phyloP scores from a whole-genome alignment of 106 monocot species.

The Triglochin maritima region DNA sequence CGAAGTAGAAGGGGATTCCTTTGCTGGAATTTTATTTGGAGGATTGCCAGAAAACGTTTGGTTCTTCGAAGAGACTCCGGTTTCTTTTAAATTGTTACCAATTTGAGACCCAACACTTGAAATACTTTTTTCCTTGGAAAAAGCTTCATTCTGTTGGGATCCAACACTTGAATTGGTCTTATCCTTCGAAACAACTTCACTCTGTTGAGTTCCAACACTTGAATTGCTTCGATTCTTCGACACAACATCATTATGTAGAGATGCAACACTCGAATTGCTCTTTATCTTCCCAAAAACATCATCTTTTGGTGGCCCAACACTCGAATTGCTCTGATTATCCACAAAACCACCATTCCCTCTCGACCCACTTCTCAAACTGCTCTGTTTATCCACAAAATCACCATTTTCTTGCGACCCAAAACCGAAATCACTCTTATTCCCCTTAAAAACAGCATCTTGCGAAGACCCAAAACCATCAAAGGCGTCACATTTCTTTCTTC shows the following conservation, averaged over 20 bases:
- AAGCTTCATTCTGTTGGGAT: slow-evolving; percentile 8
- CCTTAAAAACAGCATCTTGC: neutral
- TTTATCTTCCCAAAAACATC: slow-evolving; percentile 1
- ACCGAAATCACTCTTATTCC: neutral
- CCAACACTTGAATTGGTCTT: neutral
- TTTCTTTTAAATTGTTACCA: neutral
- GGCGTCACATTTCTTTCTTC: neutral
- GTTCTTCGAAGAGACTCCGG: slow-evolving; percentile 6
- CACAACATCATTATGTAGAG: slow-evolving; percentile 1
- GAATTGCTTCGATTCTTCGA: slow-evolving; percentile 3
- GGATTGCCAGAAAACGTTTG: neutral
- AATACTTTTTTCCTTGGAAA: slow-evolving; percentile 8
- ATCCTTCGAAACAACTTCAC: neutral
- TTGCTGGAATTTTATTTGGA: neutral
- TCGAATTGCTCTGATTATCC: neutral
- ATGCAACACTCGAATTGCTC: slow-evolving; percentile 8
- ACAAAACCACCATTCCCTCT: too few relatives aligned
- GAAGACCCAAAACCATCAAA: neutral
- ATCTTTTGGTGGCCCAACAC: neutral
- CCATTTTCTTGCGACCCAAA: neutral
- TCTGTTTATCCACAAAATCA: too few relatives aligned
- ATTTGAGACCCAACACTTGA: neutral
- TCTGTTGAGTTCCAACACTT: neutral
- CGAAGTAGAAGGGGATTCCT: neutral
- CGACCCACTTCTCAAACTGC: too few relatives aligned